Base-by-base conservation (phyloP, 805 yeast genomes). In the Candida multigemmis region DNA sequence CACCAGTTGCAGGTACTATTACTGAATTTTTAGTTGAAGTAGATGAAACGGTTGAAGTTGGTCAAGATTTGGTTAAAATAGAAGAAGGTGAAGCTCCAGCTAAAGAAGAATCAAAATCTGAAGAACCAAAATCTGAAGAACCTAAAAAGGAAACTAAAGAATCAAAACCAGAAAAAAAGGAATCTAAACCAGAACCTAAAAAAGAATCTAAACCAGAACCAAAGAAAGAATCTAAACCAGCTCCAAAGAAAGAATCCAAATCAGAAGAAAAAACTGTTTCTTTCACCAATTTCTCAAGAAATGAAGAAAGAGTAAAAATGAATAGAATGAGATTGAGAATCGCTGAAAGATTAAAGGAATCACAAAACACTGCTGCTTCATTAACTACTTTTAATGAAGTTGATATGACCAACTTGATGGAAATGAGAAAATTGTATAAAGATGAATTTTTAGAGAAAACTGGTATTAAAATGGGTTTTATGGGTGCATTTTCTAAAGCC, bases 301-400 rank as follows among this genome's bases (percentile, higher is more conserved):
- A 65, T 36, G 97, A 91, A 65, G 81, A 77, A 53, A 75, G 86
- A 56, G 93, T 91, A 39, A 89, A 89, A 71, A 89, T 89, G 97
- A 91, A 87, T 77, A 83, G 98, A 70, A 91, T 89, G 97, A 81
- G 98, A 67, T 63, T 84, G 65, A 84, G 98, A 72, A 91, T 91
- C 42, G 95, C 98, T 35, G 97, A 89, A 70, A 84, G 98, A 66
- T 80, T 89, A 54, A 89, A 89, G 84, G 97, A 91, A 70, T 83
- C 97, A 19, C 98, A 89, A 66, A 91, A 91, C 71, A 87, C 97
- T 31, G 94, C 97, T 41, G 98, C 98, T 20, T 84, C 97, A 24
- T 74, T 89, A 53, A 89, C 98, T 31, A 89, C 98, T 26, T 89
- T 89, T 74, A 89, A 89, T 65, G 98, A 89, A 68, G 94, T 85